Percentiles rank a stretch among this genome's conserved stretches.
These are phyloP conservation scores for Apiospora aurea DNA, from an alignment of 2,329 filamentous ascomycete species.

Conservation along the genomic window DNA sequence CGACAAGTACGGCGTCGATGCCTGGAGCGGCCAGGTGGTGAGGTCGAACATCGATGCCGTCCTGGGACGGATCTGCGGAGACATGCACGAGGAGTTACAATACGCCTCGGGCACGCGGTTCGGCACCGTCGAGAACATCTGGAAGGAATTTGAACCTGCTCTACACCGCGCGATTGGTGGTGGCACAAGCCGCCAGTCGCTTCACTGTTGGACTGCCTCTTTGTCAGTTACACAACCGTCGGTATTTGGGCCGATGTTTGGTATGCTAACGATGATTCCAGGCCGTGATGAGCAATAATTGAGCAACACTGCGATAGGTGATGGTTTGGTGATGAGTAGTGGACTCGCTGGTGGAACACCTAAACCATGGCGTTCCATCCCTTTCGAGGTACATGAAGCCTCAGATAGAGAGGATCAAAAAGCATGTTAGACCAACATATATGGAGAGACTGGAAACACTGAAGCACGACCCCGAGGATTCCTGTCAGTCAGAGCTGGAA, in stretches of 20 bases:
- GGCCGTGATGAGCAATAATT: slow-evolving; percentile 6
- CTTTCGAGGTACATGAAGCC: neutral
- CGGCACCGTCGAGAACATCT: slow-evolving; percentile 40
- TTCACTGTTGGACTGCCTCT: slow-evolving; percentile 33
- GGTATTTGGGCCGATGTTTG: neutral
- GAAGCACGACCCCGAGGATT: neutral
- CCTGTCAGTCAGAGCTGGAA: slow-evolving; percentile 33
- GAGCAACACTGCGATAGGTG: neutral
- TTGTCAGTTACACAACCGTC: slow-evolving; percentile 32
- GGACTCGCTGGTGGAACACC: neutral
- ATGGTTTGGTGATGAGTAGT: neutral
- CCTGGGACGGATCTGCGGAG: slow-evolving; percentile 40
- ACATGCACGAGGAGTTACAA: slow-evolving; percentile 42
- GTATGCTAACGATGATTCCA: neutral
- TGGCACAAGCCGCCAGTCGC: slow-evolving; percentile 32
- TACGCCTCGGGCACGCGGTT: slow-evolving; percentile 41
- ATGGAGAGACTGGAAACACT: neutral
- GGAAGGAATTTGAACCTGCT: slow-evolving; percentile 41
- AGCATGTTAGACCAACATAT: neutral
- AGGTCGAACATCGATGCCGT: slow-evolving; percentile 42
- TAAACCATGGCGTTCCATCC: neutral
- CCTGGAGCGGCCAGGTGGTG: slow-evolving; percentile 36
- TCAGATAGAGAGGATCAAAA: neutral
- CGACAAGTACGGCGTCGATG: slow-evolving; percentile 24
- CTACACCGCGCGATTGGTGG: slow-evolving; percentile 33